Conservation (phyloP, 371 early-diverging fungal species). For the Gilbertella persicaria region DNA sequence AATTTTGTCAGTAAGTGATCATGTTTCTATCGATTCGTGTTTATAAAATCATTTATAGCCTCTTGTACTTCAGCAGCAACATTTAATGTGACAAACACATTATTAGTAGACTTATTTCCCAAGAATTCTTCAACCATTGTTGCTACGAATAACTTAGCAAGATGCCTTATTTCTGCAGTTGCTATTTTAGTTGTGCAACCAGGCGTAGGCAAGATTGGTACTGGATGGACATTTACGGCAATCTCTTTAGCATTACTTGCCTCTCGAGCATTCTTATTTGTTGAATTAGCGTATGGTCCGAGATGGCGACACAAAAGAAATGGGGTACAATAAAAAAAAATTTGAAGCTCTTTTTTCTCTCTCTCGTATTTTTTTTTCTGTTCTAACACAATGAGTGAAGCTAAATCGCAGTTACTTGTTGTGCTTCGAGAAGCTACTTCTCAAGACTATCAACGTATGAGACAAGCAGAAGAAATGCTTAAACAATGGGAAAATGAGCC, state of each 20-base stretch:
- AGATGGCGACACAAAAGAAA: slow-evolving; percentile 29
- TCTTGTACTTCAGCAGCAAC: slow-evolving; percentile 30
- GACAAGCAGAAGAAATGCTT: slow-evolving; percentile 70
- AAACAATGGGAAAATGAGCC: slow-evolving; percentile 77
- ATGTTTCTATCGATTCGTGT: not conserved
- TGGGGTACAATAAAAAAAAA: not conserved
- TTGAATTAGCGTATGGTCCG: slow-evolving; percentile 35
- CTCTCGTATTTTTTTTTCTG: not conserved
- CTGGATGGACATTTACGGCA: slow-evolving; percentile 42
- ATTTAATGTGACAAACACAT: slow-evolving; percentile 38
- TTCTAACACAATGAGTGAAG: slow-evolving; percentile 49
- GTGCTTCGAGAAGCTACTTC: slow-evolving; percentile 71
- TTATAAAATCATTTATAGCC: slow-evolving; percentile 17
- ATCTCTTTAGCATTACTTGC: slow-evolving; percentile 29
- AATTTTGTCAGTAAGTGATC: slow-evolving; percentile 36
- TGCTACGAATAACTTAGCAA: slow-evolving; percentile 38
- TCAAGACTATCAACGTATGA: slow-evolving; percentile 65
- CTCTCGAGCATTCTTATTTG: slow-evolving; percentile 26
- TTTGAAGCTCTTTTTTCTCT: not conserved
- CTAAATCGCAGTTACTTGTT: slow-evolving; percentile 55
- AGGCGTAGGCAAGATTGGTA: slow-evolving; percentile 26
- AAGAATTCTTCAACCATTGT: slow-evolving; percentile 38
- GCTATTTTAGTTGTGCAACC: slow-evolving; percentile 32
- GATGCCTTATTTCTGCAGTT: slow-evolving; percentile 36
- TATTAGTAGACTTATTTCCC: slow-evolving; percentile 48